Evolutionary conservation across 192 early-diverging fungal species (phyloP).

Genomic region (Linnemannia exigua): DNA sequence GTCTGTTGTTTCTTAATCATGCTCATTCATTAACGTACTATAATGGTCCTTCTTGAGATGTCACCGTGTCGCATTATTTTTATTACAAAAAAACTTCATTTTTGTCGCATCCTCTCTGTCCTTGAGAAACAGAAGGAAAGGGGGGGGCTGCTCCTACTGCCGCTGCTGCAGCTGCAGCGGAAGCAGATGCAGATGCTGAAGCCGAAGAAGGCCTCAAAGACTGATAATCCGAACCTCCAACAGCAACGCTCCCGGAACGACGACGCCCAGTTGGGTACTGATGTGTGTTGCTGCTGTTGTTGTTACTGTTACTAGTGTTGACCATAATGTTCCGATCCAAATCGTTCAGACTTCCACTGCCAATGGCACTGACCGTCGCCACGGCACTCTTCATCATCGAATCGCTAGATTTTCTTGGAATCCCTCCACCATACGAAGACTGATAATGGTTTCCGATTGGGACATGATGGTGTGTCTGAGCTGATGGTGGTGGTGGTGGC

Average conservation of each 20-base stretch:
- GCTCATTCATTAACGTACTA: no score
- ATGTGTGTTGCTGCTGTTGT: slow-evolving; percentile 3
- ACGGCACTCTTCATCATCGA: not conserved
- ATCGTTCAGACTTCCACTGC: not conserved
- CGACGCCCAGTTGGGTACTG: not conserved
- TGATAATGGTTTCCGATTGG: not conserved
- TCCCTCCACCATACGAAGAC: not conserved
- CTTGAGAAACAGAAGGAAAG: slow-evolving; percentile 1
- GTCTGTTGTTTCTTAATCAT: no score
- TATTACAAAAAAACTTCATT: no score
- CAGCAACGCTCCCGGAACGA: slow-evolving; percentile 17
- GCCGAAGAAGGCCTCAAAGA: not conserved
- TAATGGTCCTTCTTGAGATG: no score
- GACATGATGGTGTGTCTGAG: not conserved
- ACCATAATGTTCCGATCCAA: not conserved
- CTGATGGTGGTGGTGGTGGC: not conserved
- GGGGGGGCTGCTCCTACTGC: not conserved
- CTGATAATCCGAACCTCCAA: not conserved
- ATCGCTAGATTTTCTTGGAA: not conserved
- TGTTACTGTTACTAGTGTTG: not conserved
- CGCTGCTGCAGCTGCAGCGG: not conserved
- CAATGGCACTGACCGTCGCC: not conserved
- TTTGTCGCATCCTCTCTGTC: no score
- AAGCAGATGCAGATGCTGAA: not conserved
- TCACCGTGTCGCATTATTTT: no score